phyloP scores from a whole-genome alignment of 345 rosid genomes.

The Moringa oleifera region DNA sequence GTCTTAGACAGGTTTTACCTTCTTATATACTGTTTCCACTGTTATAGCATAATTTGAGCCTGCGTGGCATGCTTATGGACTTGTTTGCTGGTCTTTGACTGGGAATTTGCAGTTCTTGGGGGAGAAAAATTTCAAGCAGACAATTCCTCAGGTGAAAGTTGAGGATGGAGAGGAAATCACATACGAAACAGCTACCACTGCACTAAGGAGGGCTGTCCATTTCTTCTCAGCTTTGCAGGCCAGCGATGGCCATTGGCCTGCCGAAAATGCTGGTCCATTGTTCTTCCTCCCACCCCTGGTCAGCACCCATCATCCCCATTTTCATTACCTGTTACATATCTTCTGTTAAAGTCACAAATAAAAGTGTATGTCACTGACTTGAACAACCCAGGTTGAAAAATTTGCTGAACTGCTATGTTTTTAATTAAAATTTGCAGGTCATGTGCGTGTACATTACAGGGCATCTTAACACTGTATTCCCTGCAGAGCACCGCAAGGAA shows the following conservation, averaged over 20 bases:
- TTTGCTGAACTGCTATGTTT: background rate
- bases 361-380: background rate
- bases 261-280: slow-evolving; percentile 56
- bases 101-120: slow-evolving; percentile 35
- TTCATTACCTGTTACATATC: background rate
- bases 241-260: slow-evolving; percentile 64
- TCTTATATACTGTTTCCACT: no score
- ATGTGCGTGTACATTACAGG: slow-evolving; percentile 39
- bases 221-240: slow-evolving; percentile 60
- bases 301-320: slow-evolving; percentile 18
- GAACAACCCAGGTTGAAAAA: no score
- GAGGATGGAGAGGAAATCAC: slow-evolving; percentile 40
- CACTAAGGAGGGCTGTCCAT: slow-evolving; percentile 38
- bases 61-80: background rate
- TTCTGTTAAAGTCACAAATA: background rate
- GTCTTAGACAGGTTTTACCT: no score
- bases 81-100: background rate
- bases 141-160: slow-evolving; percentile 36
- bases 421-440: slow-evolving; percentile 20
- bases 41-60: background rate
- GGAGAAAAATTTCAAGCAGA: slow-evolving; percentile 52
- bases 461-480: slow-evolving; percentile 29
- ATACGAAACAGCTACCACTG: slow-evolving; percentile 36
- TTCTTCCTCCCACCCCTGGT: slow-evolving; percentile 62
- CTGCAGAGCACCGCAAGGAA: slow-evolving; percentile 37